A percentile compares a stretch with the other conserved stretches of the same genome.
Evolutionary conservation across 352 stramenopile species (phyloP).

Genomic region (Phytophthora tentaculata): DNA sequence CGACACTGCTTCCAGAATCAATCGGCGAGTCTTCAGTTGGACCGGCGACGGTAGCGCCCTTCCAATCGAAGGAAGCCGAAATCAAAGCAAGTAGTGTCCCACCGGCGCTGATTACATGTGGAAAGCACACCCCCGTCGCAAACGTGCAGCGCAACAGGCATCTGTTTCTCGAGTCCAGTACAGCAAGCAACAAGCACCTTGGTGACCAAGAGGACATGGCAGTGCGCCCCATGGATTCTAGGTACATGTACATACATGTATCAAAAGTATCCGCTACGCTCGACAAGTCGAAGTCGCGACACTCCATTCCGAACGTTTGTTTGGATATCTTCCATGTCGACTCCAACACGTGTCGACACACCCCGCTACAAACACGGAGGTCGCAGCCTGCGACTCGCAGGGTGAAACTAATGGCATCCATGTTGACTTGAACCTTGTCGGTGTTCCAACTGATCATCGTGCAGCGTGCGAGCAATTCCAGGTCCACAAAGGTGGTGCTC

Average conservation of each 20-base stretch:
- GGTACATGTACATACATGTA: neutral
- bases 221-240: slow-evolving; percentile 10
- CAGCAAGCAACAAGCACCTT: neutral
- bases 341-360: slow-evolving; percentile 20
- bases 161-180: slow-evolving; percentile 28
- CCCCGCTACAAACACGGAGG: slow-evolving; percentile 3
- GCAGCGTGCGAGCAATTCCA: neutral
- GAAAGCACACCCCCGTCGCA: slow-evolving; percentile 13
- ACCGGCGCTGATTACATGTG: slow-evolving; percentile 22
- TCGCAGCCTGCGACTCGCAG: slow-evolving; percentile 9
- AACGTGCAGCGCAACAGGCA: slow-evolving; percentile 23
- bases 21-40: slow-evolving; percentile 15
- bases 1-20: slow-evolving; percentile 25
- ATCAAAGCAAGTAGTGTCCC: slow-evolving; percentile 1
- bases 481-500: slow-evolving; percentile 18
- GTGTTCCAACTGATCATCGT: slow-evolving; percentile 18
- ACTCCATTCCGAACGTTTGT: slow-evolving; percentile 18
- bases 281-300: slow-evolving; percentile 34
- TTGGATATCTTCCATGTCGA: slow-evolving; percentile 27
- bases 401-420: slow-evolving; percentile 1
- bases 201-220: slow-evolving; percentile 20
- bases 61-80: slow-evolving; percentile 28
- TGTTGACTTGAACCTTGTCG: slow-evolving; percentile 11
- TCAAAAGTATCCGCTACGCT: slow-evolving; percentile 34
- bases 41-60: slow-evolving; percentile 13